Evolutionary conservation across 345 rosid species (phyloP), one percentile per base, ranked within the genome.

Genomic region (Gossypium bickii): DNA sequence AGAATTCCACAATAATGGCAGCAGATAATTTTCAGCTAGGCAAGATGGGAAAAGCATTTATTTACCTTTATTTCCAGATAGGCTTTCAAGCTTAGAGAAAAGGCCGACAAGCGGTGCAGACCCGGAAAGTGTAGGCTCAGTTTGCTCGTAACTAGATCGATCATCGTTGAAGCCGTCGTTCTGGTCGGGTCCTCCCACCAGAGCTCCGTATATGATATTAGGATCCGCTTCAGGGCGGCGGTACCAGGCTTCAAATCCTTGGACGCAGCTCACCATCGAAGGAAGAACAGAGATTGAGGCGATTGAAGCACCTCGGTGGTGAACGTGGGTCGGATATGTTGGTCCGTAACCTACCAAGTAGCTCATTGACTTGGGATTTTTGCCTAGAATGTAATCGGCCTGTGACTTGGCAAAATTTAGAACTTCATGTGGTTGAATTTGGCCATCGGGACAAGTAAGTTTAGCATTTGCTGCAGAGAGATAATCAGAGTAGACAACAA

Each of bases 221-320:
- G 95, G 95, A 60, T 88, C 82, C 56, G 78, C 77, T 63, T 86
- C 78, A 10, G 79, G 67, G 10, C 83, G 81, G 48, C 61, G 78
- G 44, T 84, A 90, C 91, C 95, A 90, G 20, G 79, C 90, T 93
- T 52, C 89, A 53, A 80, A 90, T 47, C 95, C 95, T 77, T 86
- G 87, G 2, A 66, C 82, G 47, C 90, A 90, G 44, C 76, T 77
- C 10, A 90, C 89, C 0, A 52, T 20, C 4, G 89, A 78, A 9
- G 80, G 83, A 27, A 76, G 78, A 4, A 53, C 71, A n/a, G 53
- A 82, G 59, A 83, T 53, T 2, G 94, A 86, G 27, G 86, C 74
- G 63, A 90, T 85, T 52, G 93, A 91, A 41, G 97, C 80, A 41
- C 93, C 97, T 79, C 97, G 87, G 27, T 94, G 97, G 77, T 92